Evolutionary conservation across 345 rosid genomes (phyloP).

Genomic region (Mangifera indica): DNA sequence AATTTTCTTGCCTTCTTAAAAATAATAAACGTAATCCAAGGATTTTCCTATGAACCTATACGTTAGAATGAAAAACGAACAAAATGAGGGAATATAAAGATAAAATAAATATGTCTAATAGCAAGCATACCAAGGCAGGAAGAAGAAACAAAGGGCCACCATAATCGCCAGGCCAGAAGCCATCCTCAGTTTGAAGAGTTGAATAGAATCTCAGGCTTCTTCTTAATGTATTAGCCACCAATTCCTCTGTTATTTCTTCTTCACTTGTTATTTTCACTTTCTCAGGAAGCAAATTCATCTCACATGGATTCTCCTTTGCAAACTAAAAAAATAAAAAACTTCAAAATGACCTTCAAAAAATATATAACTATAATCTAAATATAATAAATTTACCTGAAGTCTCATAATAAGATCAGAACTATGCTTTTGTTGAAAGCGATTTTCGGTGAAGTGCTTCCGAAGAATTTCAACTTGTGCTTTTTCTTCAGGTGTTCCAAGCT

Average conservation of each 20-base stretch:
- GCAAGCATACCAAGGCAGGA: constrained; percentile 49
- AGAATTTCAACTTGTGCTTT: constrained; percentile 30
- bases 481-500: constrained; percentile 31
- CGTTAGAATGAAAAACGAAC: background rate
- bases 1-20: too few species aligned
- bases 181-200: constrained; percentile 55
- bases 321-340: constrained; percentile 20
- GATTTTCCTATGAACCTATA: too few species aligned
- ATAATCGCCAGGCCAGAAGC: constrained; percentile 80
- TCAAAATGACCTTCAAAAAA: background rate
- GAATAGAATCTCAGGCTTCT: constrained; percentile 53
- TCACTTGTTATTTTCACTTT: constrained; percentile 13
- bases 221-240: constrained; percentile 33
- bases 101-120: too few species aligned
- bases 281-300: background rate
- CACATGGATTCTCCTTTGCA: constrained; percentile 31
- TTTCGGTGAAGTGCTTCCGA: constrained; percentile 29
- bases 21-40: too few species aligned
- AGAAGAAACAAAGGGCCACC: constrained; percentile 82
- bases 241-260: constrained; percentile 33
- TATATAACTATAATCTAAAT: background rate
- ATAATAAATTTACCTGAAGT: constrained; percentile 38
- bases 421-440: constrained; percentile 43
- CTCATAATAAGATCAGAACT: constrained; percentile 54
- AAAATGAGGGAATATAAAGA: background rate